A percentile compares a stretch with the other conserved stretches of the same genome.
Conservation (phyloP, 306 rosid species). For the Hylodesmum podocarpum region DNA sequence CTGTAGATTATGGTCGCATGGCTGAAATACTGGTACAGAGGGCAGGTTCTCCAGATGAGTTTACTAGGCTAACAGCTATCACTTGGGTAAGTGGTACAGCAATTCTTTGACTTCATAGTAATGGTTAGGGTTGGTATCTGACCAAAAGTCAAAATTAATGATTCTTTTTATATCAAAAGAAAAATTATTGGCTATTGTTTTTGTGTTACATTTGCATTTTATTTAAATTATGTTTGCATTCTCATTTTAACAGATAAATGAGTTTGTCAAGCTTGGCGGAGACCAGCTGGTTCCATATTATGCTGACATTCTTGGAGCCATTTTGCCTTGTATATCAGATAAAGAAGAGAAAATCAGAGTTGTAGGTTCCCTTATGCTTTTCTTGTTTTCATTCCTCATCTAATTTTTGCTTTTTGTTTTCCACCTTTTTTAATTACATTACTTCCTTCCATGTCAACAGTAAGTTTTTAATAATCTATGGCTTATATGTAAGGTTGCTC, state of each 20-base stretch:
- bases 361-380: constrained; percentile 52
- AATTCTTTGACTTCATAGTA: constrained; percentile 13
- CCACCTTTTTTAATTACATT: background rate
- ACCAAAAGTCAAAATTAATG: background rate
- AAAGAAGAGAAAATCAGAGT: constrained; percentile 99
- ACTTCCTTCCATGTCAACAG: constrained; percentile 4
- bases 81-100: constrained; percentile 74
- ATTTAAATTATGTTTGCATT: constrained; percentile 2
- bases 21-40: constrained; percentile 97
- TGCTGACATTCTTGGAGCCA: constrained; percentile 95
- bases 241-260: constrained; percentile 65
- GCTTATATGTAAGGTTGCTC: constrained; percentile 72
- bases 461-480: constrained; percentile 18
- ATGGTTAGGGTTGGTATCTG: background rate
- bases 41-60: constrained; percentile 86
- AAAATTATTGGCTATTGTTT: background rate
- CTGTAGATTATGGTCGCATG: constrained; percentile 99
- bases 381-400: background rate
- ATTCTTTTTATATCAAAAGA: background rate
- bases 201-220: constrained; percentile 14
- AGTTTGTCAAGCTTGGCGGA: constrained; percentile 98
- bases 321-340: constrained; percentile 97
- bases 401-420: background rate
- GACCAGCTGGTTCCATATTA: constrained; percentile 97
- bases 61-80: constrained; percentile 92